phyloP scores from a whole-genome alignment of 345 rosid species.

The Lumnitzera littorea region DNA sequence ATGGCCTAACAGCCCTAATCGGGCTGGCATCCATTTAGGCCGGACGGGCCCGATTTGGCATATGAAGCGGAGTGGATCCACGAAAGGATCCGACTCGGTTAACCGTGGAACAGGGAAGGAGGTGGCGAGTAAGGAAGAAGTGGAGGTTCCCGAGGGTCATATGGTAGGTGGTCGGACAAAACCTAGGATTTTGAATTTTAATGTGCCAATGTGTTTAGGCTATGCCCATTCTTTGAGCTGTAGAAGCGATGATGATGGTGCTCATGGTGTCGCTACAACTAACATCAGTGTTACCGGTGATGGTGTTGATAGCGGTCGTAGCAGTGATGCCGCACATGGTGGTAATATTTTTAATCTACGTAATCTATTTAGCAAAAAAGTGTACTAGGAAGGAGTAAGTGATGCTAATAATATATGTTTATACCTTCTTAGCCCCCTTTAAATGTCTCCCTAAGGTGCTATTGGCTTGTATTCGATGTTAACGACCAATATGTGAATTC shows the following conservation, averaged over 20 bases:
- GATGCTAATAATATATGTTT: too few species aligned
- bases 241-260: too few species aligned
- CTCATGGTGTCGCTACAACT: too few species aligned
- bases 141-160: neutral
- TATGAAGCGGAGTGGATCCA: slow-evolving; percentile 26
- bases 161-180: neutral
- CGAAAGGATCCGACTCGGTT: slow-evolving; percentile 12
- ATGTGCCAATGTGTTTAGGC: slow-evolving; percentile 45
- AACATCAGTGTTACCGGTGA: slow-evolving; percentile 35
- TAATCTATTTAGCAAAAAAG: neutral
- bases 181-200: slow-evolving; percentile 32
- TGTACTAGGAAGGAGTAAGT: neutral
- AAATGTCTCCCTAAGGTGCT: too few species aligned
- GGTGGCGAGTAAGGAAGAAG: slow-evolving; percentile 14
- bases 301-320: slow-evolving; percentile 21
- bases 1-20: slow-evolving; percentile 50
- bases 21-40: slow-evolving; percentile 48
- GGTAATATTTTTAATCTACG: slow-evolving; percentile 1
- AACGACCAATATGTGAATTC: too few species aligned
- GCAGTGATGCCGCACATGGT: neutral
- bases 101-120: slow-evolving; percentile 19
- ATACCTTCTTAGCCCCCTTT: too few species aligned
- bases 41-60: slow-evolving; percentile 69
- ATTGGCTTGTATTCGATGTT: too few species aligned
- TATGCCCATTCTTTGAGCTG: slow-evolving; percentile 9